These are phyloP conservation scores for Yarrowia divulgata DNA, from an alignment of 805 yeast genomes.

Conservation along the genomic window DNA sequence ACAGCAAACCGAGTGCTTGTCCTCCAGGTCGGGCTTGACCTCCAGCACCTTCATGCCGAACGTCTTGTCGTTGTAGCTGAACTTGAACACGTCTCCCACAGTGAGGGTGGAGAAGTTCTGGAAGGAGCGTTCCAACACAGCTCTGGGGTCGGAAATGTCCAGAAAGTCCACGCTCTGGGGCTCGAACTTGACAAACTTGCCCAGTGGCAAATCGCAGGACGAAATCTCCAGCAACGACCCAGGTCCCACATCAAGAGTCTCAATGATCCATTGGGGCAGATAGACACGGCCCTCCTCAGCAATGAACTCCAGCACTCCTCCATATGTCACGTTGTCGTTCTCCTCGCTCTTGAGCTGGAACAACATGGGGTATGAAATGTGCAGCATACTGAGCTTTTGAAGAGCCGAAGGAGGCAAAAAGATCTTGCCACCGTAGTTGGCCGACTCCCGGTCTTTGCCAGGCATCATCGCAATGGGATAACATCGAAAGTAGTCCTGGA, in stretches of 20 bases:
- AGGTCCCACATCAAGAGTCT: constrained; percentile 70
- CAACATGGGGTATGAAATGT: constrained; percentile 95
- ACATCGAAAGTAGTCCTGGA: constrained; percentile 89
- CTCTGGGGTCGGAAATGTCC: constrained; percentile 94
- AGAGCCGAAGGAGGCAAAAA: constrained; percentile 93
- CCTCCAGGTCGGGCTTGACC: constrained; percentile 74
- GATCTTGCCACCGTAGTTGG: constrained; percentile 95
- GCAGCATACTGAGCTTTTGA: constrained; percentile 83
- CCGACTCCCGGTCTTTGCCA: constrained; percentile 66
- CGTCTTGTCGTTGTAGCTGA: constrained; percentile 78
- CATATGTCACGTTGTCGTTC: constrained; percentile 68
- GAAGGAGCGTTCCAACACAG: constrained; percentile 91
- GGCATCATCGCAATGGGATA: constrained; percentile 93
- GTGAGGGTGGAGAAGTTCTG: constrained; percentile 89
- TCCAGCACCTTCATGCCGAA: constrained; percentile 86
- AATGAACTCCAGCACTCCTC: constrained; percentile 94
- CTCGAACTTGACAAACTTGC: constrained; percentile 88
- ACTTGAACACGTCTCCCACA: constrained; percentile 81
- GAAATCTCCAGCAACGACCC: constrained; percentile 79
- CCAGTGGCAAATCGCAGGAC: constrained; percentile 81
- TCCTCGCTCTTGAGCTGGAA: constrained; percentile 79
- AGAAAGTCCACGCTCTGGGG: constrained; percentile 94
- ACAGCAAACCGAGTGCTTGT: constrained; percentile 77
- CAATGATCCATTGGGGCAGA: constrained; percentile 97
- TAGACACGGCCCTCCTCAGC: constrained; percentile 98